A percentile compares a stretch with the other conserved stretches of the same genome.
These are phyloP conservation scores for Diversispora eburnea DNA, from an alignment of 192 early-diverging fungal genomes.

Conservation along the genomic window DNA sequence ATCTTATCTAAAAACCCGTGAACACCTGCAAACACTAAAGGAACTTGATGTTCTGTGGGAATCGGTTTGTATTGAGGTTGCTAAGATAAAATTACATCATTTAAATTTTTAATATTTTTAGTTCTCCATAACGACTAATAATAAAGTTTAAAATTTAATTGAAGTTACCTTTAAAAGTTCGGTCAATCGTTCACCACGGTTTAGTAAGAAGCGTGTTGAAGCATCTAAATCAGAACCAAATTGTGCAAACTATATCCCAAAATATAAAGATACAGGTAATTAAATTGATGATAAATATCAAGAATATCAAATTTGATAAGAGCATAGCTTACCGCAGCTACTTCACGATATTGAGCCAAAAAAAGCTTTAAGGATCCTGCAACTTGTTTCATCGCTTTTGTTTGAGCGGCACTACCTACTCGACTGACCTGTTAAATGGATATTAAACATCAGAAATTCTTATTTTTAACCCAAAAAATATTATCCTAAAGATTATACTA, in stretches of 20 bases:
- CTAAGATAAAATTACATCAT: conserved; percentile 26
- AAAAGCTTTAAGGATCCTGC: conserved; percentile 99
- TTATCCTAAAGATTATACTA: too few relatives aligned
- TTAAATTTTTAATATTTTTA: neutral
- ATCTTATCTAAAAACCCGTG: conserved; percentile 99
- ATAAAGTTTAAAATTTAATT: neutral
- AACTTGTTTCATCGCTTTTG: conserved; percentile 99
- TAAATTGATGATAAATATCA: too few relatives aligned
- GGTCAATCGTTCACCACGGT: conserved; percentile 99
- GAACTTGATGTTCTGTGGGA: conserved; percentile 96
- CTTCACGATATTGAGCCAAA: conserved; percentile 99
- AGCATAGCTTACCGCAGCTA: conserved; percentile 65
- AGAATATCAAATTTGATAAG: too few relatives aligned
- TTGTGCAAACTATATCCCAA: conserved; percentile 74
- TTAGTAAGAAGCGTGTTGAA: conserved; percentile 98
- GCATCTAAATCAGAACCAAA: conserved; percentile 99
- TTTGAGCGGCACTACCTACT: conserved; percentile 99
- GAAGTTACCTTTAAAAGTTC: conserved; percentile 82
- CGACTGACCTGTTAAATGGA: conserved; percentile 55
- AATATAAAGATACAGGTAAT: neutral
- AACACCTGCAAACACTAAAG: conserved; percentile 98
- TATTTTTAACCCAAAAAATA: neutral
- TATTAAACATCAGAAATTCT: neutral
- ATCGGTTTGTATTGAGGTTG: conserved; percentile 98
- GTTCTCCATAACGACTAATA: neutral